Evolutionary conservation across 2,329 filamentous ascomycete genomes (phyloP), one percentile per base, ranked within the genome.

Genomic region (Aspergillus pseudonomiae): DNA sequence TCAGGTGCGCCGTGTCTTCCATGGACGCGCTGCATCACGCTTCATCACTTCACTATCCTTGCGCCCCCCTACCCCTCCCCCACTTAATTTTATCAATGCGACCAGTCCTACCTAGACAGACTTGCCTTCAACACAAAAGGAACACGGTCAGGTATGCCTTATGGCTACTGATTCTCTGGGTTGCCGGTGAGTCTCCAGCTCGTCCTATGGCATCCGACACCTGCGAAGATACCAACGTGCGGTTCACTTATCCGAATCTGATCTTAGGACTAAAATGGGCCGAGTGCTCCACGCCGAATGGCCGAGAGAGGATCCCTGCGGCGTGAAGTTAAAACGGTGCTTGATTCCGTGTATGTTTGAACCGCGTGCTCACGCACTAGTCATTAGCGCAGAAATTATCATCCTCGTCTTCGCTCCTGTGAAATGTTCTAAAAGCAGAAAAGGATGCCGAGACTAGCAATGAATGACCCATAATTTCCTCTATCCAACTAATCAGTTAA

Each of bases 381-480:
- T 52, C 34, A 19, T 55, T 55, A 55, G 52, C 21, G 30, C 21
- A 55, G 32, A 14, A 39, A 26, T 55, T 39, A 21, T 24, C 19
- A 19, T 36, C 26, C 30, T 24, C 12, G 6, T 30, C 32, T 39
- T 39, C n/a, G n/a, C 9, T 55, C 32, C 32, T 39, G 52, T 39
- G 52, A 21, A 24, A 39, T 21, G n/a, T 19, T 55, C 52, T 32
- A n/a, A 39, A 55, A 55, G 21, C 32, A 55, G 52, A 16, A 55
- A 55, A 39, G 52, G 9, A 30, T 19, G n/a, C 2, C 28, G 24
- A 46, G 28, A 39, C 56, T 34, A 16, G 21, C 41, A 43, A 54
- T 36, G 58, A 52, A 39, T 55, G 52, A 55, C 52, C 39, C 52
- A 55, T 39, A 24, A 24, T 55, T 39, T 21, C 21, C 32, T 55